Evolutionary conservation across 1,284 basidiomycete species (phyloP).

Genomic region (Mycosarcoma maydis): DNA sequence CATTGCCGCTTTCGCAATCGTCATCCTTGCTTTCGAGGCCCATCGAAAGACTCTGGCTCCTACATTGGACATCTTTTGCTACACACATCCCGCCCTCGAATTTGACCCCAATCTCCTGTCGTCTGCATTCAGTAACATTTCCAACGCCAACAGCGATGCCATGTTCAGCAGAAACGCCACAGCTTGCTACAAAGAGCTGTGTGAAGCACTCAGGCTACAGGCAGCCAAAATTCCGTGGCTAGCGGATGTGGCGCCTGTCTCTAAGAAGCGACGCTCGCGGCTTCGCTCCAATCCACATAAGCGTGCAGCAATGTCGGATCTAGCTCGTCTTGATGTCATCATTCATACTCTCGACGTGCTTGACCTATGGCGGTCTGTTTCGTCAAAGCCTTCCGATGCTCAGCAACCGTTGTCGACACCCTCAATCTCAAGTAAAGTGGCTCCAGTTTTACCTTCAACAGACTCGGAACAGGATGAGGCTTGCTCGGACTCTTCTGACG

Average conservation of each 20-base stretch:
- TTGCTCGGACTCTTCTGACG: neutral
- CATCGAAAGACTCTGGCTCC: slow-evolving; percentile 18
- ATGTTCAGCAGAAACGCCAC: slow-evolving; percentile 5
- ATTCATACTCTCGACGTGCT: slow-evolving; percentile 24
- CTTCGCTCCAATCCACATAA: neutral
- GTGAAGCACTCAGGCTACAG: slow-evolving; percentile 4
- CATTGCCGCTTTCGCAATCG: slow-evolving; percentile 24
- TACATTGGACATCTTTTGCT: slow-evolving; percentile 18
- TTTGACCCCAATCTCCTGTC: neutral
- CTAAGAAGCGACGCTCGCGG: neutral
- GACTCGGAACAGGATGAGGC: neutral
- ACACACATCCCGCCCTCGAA: slow-evolving; percentile 9
- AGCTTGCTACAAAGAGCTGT: slow-evolving; percentile 15
- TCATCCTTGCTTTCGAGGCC: slow-evolving; percentile 34
- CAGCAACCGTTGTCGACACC: neutral
- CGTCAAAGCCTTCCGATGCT: no score
- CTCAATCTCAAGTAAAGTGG: neutral
- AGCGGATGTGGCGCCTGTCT: slow-evolving; percentile 1
- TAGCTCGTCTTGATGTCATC: slow-evolving; percentile 21
- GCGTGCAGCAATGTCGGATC: neutral
- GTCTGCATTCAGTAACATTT: neutral
- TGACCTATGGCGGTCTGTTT: slow-evolving; percentile 9
- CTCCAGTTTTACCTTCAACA: no score
- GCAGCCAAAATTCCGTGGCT: slow-evolving; percentile 33
- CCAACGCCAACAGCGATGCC: neutral